Conservation (phyloP, 306 rosid genomes). For the Acacia acuminata region DNA sequence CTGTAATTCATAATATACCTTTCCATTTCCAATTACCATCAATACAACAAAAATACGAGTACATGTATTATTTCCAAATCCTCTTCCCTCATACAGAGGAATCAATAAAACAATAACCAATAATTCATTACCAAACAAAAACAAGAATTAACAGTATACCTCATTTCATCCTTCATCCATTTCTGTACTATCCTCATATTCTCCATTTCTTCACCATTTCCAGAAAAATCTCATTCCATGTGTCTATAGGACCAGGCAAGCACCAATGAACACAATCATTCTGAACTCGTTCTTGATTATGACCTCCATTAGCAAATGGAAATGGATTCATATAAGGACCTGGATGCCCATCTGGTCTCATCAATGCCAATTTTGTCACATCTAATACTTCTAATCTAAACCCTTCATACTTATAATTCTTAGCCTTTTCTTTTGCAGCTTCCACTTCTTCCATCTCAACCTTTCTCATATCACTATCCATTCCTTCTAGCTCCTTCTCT, state of each 20-base stretch:
- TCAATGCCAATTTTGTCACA: slow-evolving; percentile 61
- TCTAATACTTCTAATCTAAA: slow-evolving; percentile 72
- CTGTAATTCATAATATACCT: neutral
- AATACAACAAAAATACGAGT: neutral
- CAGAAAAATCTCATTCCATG: slow-evolving; percentile 88
- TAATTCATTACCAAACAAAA: neutral
- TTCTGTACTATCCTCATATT: slow-evolving; percentile 6
- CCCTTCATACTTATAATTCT: slow-evolving; percentile 25
- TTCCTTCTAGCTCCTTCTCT: slow-evolving; percentile 74
- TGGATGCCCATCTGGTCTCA: slow-evolving; percentile 95
- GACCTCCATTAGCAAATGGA: slow-evolving; percentile 70
- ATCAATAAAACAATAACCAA: slow-evolving; percentile 24
- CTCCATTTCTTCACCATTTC: slow-evolving; percentile 60
- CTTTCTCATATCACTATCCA: slow-evolving; percentile 81
- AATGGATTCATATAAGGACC: slow-evolving; percentile 88
- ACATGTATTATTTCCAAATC: neutral
- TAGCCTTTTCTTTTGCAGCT: slow-evolving; percentile 51
- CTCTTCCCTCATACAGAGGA: neutral
- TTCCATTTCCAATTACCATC: neutral
- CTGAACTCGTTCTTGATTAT: slow-evolving; percentile 56
- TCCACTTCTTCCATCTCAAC: slow-evolving; percentile 77
- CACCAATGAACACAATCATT: slow-evolving; percentile 99
- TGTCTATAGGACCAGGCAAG: slow-evolving; percentile 90
- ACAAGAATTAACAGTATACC: slow-evolving; percentile 2
- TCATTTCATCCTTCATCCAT: slow-evolving; percentile 37